Base-by-base conservation (phyloP, 2,329 filamentous ascomycete genomes). In the Apiospora saccharicola region DNA sequence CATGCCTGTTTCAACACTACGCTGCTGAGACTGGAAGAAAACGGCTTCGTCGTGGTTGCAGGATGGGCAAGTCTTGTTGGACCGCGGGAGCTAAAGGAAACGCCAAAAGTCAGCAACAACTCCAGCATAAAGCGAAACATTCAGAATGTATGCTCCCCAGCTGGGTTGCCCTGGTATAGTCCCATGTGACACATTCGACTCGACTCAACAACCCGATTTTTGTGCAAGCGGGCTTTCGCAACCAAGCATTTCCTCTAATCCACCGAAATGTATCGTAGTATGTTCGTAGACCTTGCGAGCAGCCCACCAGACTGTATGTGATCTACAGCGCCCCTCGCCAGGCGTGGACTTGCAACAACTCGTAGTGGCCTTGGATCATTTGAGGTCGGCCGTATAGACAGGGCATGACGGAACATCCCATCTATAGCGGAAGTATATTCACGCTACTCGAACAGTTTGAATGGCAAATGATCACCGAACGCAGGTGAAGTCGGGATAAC, bases 11-110 rank as follows among this genome's bases (percentile, higher is more conserved):
- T 98, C 95, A 68, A 94, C 94, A 77, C 93, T 98, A 84, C 96
- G 93, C 86, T 98, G 95, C 82, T 99, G 96, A 74, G 95, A 98
- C 86, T 99, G 96, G 87, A 99, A 99, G 86, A 98, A 99, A 73
- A 99, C 97, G 67, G 95, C 95, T 85, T 98, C 95, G 77, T 91
- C 90, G 82, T 96, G 93, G 76, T 90, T 89, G 87, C 97, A 99
- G 77, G 87, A 89, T 70, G 95, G 94, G 85, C 96, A 99, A 73
- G 89, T 89, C 84, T 93, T 94, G 82, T 94, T 94, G 78, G 94
- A 92, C 79, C 95, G 92, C 75, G 96, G 96, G 82, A 98, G 93
- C 95, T 98, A 90, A 81, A 87, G 78, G 73, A 77, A 75, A 75
- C 76, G 77, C 78, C 75, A 78, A 77, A 79, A 80, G 80, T 84